Conservation (phyloP, 2,329 filamentous ascomycete species). For the Penicillium thymicola region DNA sequence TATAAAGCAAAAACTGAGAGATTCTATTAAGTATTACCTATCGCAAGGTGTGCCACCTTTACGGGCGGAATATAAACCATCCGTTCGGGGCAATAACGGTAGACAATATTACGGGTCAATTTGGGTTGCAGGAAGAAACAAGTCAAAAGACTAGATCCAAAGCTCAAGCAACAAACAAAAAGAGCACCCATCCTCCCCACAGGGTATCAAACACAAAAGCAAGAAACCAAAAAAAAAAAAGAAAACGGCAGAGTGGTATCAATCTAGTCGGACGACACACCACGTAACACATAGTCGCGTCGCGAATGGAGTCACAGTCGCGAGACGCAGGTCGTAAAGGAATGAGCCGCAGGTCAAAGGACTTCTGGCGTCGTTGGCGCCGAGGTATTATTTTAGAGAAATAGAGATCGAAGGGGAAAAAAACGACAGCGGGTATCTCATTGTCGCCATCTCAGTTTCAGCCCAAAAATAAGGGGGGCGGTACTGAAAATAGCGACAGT, state of each 20-base stretch:
- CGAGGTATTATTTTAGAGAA: slow-evolving; percentile 17
- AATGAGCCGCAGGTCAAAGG: slow-evolving; percentile 27
- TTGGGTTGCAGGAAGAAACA: slow-evolving; percentile 16
- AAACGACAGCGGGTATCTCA: slow-evolving; percentile 31
- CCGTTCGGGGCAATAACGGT: slow-evolving; percentile 20
- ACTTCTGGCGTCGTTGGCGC: slow-evolving; percentile 6
- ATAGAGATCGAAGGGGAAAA: slow-evolving; percentile 12
- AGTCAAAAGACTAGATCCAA: slow-evolving; percentile 16
- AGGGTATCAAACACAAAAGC: slow-evolving; percentile 36
- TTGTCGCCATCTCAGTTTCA: slow-evolving; percentile 25
- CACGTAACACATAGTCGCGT: slow-evolving; percentile 31
- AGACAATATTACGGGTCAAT: slow-evolving; percentile 28
- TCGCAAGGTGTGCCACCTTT: slow-evolving; percentile 29
- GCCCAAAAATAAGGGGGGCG: slow-evolving; percentile 8
- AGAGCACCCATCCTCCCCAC: slow-evolving; percentile 28
- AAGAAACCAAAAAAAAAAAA: slow-evolving; percentile 24
- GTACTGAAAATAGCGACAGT: slow-evolving; percentile 23
- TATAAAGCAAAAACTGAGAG: slow-evolving; percentile 23
- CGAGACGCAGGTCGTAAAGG: slow-evolving; percentile 34
- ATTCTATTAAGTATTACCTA: slow-evolving; percentile 42
- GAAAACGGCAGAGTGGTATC: slow-evolving; percentile 27
- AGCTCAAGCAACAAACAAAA: slow-evolving; percentile 20
- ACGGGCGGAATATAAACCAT: slow-evolving; percentile 14
- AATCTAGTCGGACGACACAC: slow-evolving; percentile 29
- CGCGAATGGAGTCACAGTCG: slow-evolving; percentile 30